Percentiles rank a stretch among this genome's conserved stretches.
Conservation (phyloP, 176 grass and related monocot genomes). For the Eragrostis nindensis region DNA sequence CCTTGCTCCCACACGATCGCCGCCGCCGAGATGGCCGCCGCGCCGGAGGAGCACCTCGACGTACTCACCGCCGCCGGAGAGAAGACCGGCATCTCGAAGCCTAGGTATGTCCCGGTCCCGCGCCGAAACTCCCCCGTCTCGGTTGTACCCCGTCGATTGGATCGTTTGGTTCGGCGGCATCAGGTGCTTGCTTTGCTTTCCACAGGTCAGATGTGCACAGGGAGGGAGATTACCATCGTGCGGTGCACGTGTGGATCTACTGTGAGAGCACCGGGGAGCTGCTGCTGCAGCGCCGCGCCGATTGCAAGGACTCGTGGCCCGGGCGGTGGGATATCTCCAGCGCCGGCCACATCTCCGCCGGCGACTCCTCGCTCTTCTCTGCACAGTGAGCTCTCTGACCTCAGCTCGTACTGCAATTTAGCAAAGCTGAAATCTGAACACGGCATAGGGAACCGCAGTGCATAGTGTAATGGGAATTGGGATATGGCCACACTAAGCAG, state of each 20-base stretch:
- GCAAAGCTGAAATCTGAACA: neutral
- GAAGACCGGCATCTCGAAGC: conserved; percentile 86
- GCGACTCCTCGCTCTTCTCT: conserved; percentile 84
- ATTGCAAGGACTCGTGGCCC: conserved; percentile 96
- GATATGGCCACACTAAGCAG: neutral
- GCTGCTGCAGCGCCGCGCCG: conserved; percentile 78
- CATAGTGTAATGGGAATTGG: neutral
- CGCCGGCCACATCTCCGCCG: conserved; percentile 82
- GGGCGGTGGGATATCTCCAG: conserved; percentile 92
- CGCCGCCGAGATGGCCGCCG: conserved; percentile 40
- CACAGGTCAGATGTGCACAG: conserved; percentile 73
- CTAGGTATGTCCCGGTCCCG: conserved; percentile 49
- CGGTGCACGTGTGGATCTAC: conserved; percentile 94
- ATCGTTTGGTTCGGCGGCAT: neutral
- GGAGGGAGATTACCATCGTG: conserved; percentile 83
- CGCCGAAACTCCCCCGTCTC: neutral
- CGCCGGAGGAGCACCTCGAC: conserved; percentile 74
- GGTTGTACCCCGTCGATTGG: conserved; percentile 17
- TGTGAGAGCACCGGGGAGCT: conserved; percentile 85
- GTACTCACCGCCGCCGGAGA: conserved; percentile 74
- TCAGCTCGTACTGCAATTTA: neutral
- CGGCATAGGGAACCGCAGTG: neutral
- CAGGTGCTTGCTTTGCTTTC: conserved; percentile 3
- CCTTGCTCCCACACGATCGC: neutral
- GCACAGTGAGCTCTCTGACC: conserved; percentile 57